Evolutionary conservation across 352 stramenopile species (phyloP), one percentile per base, ranked within the genome.

Genomic region (Phytopythium boreale): DNA sequence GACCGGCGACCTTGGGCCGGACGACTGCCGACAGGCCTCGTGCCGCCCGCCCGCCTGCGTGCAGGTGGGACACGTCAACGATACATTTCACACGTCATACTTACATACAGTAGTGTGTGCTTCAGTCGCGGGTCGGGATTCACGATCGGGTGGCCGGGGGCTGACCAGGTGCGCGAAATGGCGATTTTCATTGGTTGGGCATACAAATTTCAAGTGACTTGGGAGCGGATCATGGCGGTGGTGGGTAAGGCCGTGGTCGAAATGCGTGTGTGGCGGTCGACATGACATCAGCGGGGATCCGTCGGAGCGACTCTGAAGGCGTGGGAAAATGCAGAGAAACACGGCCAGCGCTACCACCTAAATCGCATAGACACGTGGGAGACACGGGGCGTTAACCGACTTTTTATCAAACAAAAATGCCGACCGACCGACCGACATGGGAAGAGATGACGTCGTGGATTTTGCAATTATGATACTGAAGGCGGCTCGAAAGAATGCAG

Each of bases 51-150:
- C 43, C 26, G 20, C 47, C 22, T 55, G 20, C 47, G n/a, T n/a
- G n/a, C n/a, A 55, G 52, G 52, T 58, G 52, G 52, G 52, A 58
- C 52, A 58, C 29, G 52, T n/a, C 47, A 36, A 27, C 24, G 24
- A 36, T 55, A n/a, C 15, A 47, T 47, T 43, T 43, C 0, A 11
- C 37, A 47, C 41, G 41, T 47, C 41, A 17, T 22, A n/a, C 8
- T 3, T 36, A 36, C 31, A 36, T 36, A n/a, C 31, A 8, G 8
- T 36, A 8, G 31, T 49, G 41, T 22, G 41, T 22, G 41, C 41
- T 49, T 51, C 44, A 51, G 39, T 22, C 15, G 39, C 39, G 39
- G 14, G 39, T 19, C 39, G 19, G 7, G 12, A n/a, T n/a, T 36
- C 31, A 8, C 31, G 41, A 24, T 47, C 41, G 41, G 41, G 20